These are phyloP conservation scores for Chaetomiaceae sp. DNA, from an alignment of 2,329 filamentous ascomycete species.

Conservation along the genomic window DNA sequence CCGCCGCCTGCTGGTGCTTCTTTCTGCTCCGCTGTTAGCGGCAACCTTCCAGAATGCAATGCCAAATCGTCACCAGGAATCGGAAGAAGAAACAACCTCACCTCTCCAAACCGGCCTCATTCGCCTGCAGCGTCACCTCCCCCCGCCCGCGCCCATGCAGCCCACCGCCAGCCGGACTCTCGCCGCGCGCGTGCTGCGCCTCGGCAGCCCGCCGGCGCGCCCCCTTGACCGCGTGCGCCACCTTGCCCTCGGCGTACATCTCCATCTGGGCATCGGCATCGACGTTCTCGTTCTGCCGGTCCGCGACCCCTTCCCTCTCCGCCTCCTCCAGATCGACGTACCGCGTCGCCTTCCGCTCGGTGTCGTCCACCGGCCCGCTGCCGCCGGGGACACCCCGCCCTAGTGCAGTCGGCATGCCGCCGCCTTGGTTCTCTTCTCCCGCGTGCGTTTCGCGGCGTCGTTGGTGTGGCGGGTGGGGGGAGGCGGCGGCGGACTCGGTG, in stretches of 20 bases:
- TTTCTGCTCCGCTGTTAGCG: conserved; percentile 8
- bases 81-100: conserved; percentile 1
- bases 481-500: neutral
- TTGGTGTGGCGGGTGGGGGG: neutral
- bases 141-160: conserved; percentile 16
- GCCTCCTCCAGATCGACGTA: conserved; percentile 1
- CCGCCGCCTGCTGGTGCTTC: conserved; percentile 19
- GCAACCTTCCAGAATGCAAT: neutral
- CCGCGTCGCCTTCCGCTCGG: conserved; percentile 6
- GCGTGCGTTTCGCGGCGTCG: neutral
- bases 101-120: conserved; percentile 21
- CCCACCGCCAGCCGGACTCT: neutral
- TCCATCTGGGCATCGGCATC: conserved; percentile 13
- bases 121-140: conserved; percentile 16
- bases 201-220: neutral
- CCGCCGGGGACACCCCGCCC: conserved; percentile 8
- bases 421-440: neutral
- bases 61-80: neutral
- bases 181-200: neutral
- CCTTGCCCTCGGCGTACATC: conserved; percentile 15
- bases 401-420: neutral
- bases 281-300: conserved; percentile 11
- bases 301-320: neutral
- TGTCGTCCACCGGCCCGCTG: neutral
- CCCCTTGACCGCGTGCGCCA: conserved; percentile 4